Evolutionary conservation across 2,329 filamentous ascomycete species (phyloP).

Genomic region (Aspergillus luchuensis): DNA sequence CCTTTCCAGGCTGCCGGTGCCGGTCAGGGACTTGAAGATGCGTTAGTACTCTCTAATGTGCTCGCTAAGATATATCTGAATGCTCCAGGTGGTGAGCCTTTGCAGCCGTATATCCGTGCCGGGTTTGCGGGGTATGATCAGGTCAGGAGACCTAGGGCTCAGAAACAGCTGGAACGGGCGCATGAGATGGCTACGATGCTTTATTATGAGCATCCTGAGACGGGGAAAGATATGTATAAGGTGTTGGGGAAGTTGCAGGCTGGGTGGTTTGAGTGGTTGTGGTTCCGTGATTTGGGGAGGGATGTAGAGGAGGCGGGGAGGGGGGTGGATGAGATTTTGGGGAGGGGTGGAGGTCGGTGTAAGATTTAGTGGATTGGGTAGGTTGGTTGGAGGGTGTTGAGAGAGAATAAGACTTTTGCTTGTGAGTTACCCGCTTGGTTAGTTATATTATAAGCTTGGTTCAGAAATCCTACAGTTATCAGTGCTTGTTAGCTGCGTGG

Average conservation of each 20-base stretch:
- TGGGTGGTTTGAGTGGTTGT: background rate
- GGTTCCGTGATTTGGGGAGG: background rate
- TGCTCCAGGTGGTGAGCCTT: background rate
- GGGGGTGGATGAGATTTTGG: background rate
- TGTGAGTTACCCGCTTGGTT: no score
- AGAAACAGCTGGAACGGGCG: background rate
- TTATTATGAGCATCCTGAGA: background rate
- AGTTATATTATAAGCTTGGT: no score
- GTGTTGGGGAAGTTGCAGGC: background rate
- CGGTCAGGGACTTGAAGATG: background rate
- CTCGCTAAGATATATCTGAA: background rate
- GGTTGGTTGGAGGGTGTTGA: no score
- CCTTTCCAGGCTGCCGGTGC: slow-evolving; percentile 1
- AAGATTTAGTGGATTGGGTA: no score
- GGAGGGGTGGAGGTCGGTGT: no score
- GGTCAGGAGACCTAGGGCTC: background rate
- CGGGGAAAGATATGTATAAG: background rate
- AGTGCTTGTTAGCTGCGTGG: no score
- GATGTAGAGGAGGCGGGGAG: background rate
- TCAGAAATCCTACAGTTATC: no score
- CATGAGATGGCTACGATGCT: background rate
- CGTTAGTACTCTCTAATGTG: background rate
- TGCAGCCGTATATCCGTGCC: background rate
- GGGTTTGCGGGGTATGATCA: background rate
- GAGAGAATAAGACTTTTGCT: no score